phyloP scores from a whole-genome alignment of 495 filamentous ascomycete genomes.

The Immersiella caudata region DNA sequence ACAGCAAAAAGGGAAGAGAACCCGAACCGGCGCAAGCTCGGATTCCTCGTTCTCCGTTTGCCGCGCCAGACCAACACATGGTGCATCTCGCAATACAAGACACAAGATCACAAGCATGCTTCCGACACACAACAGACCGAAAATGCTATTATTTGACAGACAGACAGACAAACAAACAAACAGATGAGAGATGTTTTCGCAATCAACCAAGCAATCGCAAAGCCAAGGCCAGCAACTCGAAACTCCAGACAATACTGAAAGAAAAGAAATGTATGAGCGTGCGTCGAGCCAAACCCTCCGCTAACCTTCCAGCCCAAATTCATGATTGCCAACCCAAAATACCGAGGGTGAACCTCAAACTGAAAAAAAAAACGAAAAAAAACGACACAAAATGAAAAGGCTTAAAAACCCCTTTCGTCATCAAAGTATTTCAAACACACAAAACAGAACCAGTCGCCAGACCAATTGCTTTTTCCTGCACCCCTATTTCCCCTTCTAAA shows the following conservation, averaged over 20 bases:
- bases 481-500: not conserved
- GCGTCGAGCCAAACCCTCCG: not conserved
- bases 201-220: not conserved
- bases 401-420: not conserved
- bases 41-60: too few species aligned
- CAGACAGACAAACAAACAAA: not conserved
- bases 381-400: not conserved
- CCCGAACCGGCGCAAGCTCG: too few species aligned
- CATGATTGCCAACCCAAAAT: not conserved
- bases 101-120: not conserved
- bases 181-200: not conserved
- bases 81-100: not conserved
- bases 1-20: too few species aligned
- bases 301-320: not conserved
- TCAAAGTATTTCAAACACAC: not conserved
- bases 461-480: slow-evolving; percentile 9
- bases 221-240: not conserved
- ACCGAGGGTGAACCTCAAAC: not conserved
- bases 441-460: not conserved
- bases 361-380: too few species aligned
- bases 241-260: not conserved
- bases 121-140: not conserved
- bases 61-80: too few species aligned
- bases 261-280: not conserved
- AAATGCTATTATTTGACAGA: not conserved